Base-by-base conservation (phyloP, 1,139 yeast species). In the Diutina siamensis region DNA sequence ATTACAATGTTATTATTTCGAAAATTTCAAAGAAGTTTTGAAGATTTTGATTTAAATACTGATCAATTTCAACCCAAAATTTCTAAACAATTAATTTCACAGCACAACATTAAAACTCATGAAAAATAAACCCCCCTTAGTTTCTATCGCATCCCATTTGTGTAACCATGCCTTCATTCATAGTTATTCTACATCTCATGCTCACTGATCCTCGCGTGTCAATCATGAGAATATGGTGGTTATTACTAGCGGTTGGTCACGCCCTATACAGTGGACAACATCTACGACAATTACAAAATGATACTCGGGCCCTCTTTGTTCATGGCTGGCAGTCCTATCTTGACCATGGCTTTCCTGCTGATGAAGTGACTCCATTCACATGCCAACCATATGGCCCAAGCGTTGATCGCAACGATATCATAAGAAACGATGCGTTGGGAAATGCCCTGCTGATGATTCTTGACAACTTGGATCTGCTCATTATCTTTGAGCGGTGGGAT, bases 271-370 rank as follows among this genome's bases (percentile, higher is more conserved):
- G 28, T 25, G 70, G 69, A 12, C 52, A 56, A 2, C 87, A 82
- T 54, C 55, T 82, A 9, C 50, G 57, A 3, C 51, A 59, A 13
- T 65, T 81, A 32, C 67, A 66, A 51, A 57, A 67, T 19, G 79
- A 80, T 51, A 78, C 94, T 0, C 63, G 61, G 49, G 56, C 60
- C 2, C 64, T 88, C 46, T 86, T 88, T 54, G 62, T 76, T 48
- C 94, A 85, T 62, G 94, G 85, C 1, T 85, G 94, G 83, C 57
- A 68, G 46, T 72, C 80, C n/a, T 89, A 89, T 58, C 68, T 84
- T 66, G 60, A 64, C 1, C 56, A 71, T 55, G 97, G 88, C 1
- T 87, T 76, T 55, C 97, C 97, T 0, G 75, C 67, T 22, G 97
- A 89, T 60, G 97, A 87, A 57, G 76, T 89, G 7, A 64, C 72